Evolutionary conservation across 257 asterid species (phyloP).

Genomic region (Linaria vulgaris): DNA sequence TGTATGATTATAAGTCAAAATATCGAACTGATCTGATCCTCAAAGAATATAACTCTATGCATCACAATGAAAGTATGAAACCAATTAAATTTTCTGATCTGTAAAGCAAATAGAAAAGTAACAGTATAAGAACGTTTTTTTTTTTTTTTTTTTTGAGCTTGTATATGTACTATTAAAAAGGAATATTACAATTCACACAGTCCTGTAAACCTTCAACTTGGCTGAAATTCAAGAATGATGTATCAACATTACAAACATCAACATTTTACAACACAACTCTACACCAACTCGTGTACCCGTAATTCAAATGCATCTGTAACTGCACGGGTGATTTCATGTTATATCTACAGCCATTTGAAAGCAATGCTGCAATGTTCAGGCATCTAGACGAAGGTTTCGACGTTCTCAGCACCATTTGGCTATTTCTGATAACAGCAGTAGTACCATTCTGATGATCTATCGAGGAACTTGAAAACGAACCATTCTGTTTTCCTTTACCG

Average conservation of each 20-base stretch:
- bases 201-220: constrained; percentile 21
- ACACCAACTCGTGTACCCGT: constrained; percentile 39
- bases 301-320: constrained; percentile 34
- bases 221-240: constrained; percentile 23
- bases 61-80: no score
- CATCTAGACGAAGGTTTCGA: constrained; percentile 38
- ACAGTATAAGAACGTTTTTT: no score
- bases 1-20: no score
- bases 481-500: constrained; percentile 32
- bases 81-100: no score
- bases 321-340: constrained; percentile 28
- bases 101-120: no score
- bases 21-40: no score
- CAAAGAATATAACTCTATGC: no score
- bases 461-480: constrained; percentile 30
- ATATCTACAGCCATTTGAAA: constrained; percentile 32
- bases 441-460: constrained; percentile 34
- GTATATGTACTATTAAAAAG: no score
- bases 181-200: background rate
- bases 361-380: constrained; percentile 28
- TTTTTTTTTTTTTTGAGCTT: no score
- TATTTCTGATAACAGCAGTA: constrained; percentile 25
- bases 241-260: constrained; percentile 3
- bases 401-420: constrained; percentile 39
- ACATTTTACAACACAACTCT: constrained; percentile 38